Conservation (phyloP, 2,329 filamentous ascomycete genomes). For the Akanthomyces uredinophilus region DNA sequence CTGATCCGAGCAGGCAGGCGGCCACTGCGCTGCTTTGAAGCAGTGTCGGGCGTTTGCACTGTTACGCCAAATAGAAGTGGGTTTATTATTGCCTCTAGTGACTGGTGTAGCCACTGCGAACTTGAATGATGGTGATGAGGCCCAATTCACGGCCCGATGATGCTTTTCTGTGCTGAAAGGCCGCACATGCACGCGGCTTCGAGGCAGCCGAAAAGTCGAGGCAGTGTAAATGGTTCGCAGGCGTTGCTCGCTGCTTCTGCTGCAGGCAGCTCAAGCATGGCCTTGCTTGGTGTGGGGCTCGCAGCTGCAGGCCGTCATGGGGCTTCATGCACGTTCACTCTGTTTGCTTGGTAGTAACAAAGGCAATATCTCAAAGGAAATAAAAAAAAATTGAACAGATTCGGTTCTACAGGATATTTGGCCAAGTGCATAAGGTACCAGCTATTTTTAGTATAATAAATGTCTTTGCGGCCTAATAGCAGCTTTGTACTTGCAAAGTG, state of each 20-base stretch:
- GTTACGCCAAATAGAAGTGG: not conserved
- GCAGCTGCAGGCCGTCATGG: conserved; percentile 8
- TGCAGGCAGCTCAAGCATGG: not conserved
- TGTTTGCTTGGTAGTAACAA: too few species aligned
- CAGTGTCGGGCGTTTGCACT: not conserved
- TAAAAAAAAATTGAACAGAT: too few species aligned
- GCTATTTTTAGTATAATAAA: too few species aligned
- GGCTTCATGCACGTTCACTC: not conserved
- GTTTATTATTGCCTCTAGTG: not conserved
- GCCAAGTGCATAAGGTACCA: not conserved
- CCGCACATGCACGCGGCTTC: not conserved
- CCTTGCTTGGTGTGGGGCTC: not conserved
- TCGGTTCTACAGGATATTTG: too few species aligned
- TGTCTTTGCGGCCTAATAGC: too few species aligned
- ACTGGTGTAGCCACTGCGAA: not conserved
- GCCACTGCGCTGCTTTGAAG: not conserved
- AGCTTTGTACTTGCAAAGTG: not conserved
- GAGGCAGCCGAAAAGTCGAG: not conserved
- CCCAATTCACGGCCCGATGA: not conserved
- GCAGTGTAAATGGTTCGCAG: conserved; percentile 2
- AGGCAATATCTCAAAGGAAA: too few species aligned
- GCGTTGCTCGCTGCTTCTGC: not conserved
- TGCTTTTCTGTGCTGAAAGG: not conserved
- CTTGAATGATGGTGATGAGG: not conserved
- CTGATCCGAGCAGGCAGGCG: not conserved